These are phyloP conservation scores for Tetragonia tetragonoides DNA, from an alignment of 148 eudicot species.

Conservation along the genomic window DNA sequence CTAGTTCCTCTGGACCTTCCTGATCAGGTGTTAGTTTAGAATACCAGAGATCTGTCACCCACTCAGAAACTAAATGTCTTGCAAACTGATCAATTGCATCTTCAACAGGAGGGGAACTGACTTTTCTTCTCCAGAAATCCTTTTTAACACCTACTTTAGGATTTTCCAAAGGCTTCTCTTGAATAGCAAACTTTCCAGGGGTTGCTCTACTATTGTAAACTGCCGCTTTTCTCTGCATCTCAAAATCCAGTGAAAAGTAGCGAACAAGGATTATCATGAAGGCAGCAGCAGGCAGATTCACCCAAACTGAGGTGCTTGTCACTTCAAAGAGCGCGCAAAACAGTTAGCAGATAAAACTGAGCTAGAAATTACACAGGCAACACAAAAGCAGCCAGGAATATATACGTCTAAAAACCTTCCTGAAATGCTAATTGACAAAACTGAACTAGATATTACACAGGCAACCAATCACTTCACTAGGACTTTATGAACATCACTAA, in stretches of 20 bases:
- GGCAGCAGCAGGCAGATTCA: conserved; percentile 85
- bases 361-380: background rate
- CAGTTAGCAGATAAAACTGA: conserved; percentile 2
- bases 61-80: conserved; percentile 83
- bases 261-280: conserved; percentile 62
- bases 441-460: background rate
- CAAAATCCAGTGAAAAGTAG: conserved; percentile 74
- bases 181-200: conserved; percentile 34
- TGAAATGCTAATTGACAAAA: background rate
- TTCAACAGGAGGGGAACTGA: conserved; percentile 86
- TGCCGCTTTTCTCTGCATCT: conserved; percentile 76
- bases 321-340: conserved; percentile 46
- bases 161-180: conserved; percentile 44
- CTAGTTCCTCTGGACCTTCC: conserved; percentile 92
- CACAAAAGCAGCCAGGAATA: background rate
- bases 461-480: background rate
- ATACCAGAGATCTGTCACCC: conserved; percentile 99
- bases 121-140: conserved; percentile 81
- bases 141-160: conserved; percentile 40
- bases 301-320: conserved; percentile 93
- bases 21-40: conserved; percentile 80
- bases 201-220: conserved; percentile 58
- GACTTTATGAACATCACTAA: background rate
- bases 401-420: background rate
- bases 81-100: conserved; percentile 86